These are phyloP conservation scores for Solanum peruvianum DNA, from an alignment of 257 asterid genomes.

Conservation along the genomic window DNA sequence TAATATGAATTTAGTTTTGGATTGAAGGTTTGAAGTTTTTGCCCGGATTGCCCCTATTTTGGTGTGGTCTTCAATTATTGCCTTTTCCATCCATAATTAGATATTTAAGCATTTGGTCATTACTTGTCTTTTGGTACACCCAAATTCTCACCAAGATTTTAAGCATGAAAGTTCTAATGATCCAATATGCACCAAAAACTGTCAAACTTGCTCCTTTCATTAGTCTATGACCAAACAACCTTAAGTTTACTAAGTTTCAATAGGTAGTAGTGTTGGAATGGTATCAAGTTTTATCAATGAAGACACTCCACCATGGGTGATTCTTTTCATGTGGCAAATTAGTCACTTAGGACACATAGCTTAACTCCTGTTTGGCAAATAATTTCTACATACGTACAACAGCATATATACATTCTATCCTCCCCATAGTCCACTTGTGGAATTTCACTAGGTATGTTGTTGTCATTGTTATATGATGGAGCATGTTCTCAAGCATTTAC, in stretches of 20 bases:
- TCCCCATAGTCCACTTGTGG: neutral
- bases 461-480: neutral
- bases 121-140: neutral
- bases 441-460: neutral
- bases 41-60: neutral
- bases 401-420: neutral
- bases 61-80: neutral
- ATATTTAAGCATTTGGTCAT: neutral
- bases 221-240: neutral
- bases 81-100: neutral
- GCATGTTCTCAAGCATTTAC: neutral
- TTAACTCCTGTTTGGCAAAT: neutral
- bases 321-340: neutral
- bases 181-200: neutral
- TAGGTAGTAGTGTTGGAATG: neutral
- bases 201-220: neutral
- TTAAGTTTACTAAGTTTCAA: neutral
- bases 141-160: neutral
- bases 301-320: neutral
- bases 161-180: neutral
- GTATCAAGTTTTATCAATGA: neutral
- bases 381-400: neutral
- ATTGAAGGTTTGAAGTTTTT: neutral
- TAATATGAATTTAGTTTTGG: neutral
- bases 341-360: neutral